phyloP scores from a whole-genome alignment of 2,329 filamentous ascomycete genomes.

The Metarhizium sp. region DNA sequence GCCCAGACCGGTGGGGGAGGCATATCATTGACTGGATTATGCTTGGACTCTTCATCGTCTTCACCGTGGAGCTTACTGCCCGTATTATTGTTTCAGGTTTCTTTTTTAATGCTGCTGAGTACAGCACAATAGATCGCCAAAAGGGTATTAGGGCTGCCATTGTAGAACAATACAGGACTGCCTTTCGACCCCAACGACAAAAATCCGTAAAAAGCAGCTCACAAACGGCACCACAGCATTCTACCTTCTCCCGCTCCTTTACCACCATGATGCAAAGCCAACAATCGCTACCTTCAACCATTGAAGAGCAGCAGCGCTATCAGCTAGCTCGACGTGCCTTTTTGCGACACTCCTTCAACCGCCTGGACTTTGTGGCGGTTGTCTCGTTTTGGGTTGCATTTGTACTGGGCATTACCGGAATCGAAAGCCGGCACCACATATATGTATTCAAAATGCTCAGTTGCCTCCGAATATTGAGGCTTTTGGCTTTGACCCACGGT shows the following conservation, averaged over 20 bases:
- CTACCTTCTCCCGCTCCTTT: conserved; percentile 66
- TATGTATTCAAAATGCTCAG: conserved; percentile 96
- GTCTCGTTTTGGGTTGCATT: conserved; percentile 95
- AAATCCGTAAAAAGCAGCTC: conserved; percentile 50
- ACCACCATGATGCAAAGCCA: conserved; percentile 67
- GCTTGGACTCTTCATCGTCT: conserved; percentile 75
- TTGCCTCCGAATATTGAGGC: conserved; percentile 81
- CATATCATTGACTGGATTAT: conserved; percentile 69
- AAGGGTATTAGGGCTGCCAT: conserved; percentile 66
- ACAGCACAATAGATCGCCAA: conserved; percentile 79
- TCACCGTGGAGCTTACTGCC: conserved; percentile 75
- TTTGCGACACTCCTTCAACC: conserved; percentile 88
- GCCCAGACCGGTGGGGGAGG: conserved; percentile 56
- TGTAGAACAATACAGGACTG: conserved; percentile 62
- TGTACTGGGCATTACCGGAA: conserved; percentile 55
- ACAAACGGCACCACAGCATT: conserved; percentile 39
- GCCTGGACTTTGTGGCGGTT: conserved; percentile 88
- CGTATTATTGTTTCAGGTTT: conserved; percentile 91
- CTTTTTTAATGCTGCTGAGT: conserved; percentile 80
- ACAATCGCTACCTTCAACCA: conserved; percentile 46
- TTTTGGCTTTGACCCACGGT: conserved; percentile 87
- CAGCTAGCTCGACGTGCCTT: conserved; percentile 88
- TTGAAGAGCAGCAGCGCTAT: conserved; percentile 69
- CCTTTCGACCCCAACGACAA: conserved; percentile 76
- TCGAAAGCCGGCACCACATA: conserved; percentile 62